Conservation (phyloP, 2,329 filamentous ascomycete genomes). For the Cladophialophora exuberans region DNA sequence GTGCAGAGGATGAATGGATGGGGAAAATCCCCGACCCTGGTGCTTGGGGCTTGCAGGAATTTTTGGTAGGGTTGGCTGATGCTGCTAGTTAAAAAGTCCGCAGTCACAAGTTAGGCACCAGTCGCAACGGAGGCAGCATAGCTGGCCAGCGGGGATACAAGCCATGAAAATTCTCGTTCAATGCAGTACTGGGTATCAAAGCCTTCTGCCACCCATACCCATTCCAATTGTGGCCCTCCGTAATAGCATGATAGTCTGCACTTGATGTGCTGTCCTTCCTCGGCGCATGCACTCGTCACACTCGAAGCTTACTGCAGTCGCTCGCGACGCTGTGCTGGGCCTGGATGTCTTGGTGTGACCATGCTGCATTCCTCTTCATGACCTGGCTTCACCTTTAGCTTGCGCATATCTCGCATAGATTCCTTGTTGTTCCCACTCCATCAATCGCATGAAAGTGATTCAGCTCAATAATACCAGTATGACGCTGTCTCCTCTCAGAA, state of each 20-base stretch:
- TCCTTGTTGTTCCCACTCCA: not conserved
- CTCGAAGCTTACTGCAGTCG: no score
- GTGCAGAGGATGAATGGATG: conserved; percentile 66
- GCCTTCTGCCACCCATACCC: not conserved
- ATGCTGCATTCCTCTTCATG: no score
- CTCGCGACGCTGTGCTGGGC: no score
- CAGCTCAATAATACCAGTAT: conserved; percentile 84
- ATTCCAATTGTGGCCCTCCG: no score
- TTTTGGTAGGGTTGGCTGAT: conserved; percentile 77
- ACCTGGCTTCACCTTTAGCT: not conserved
- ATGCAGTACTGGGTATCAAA: not conserved
- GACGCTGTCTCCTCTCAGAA: conserved; percentile 83
- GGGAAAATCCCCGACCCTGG: conserved; percentile 75
- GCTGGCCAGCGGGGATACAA: not conserved
- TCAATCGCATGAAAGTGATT: conserved; percentile 24
- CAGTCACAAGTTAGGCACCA: not conserved
- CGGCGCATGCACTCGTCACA: no score
- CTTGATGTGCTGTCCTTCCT: no score
- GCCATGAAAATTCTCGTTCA: not conserved
- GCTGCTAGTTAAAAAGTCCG: conserved; percentile 37
- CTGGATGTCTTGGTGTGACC: no score
- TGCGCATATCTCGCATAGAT: not conserved
- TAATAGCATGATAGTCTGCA: no score
- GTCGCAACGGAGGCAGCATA: no score
- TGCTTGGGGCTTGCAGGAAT: conserved; percentile 77